These are phyloP conservation scores for Penicillium sp. DNA, from an alignment of 2,329 filamentous ascomycete genomes.

Conservation along the genomic window DNA sequence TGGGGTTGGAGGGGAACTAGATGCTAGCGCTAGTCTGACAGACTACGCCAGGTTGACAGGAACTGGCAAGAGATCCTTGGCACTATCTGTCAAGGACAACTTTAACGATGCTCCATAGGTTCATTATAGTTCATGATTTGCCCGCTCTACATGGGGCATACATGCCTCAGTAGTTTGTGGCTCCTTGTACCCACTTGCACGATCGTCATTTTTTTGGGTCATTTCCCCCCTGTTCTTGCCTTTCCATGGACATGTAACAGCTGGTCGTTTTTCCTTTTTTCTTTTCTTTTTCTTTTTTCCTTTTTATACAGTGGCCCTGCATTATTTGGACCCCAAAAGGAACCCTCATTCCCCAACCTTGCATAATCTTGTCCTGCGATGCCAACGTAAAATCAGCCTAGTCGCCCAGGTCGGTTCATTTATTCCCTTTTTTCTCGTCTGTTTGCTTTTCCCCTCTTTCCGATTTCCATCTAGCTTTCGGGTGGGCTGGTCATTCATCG, in stretches of 20 bases:
- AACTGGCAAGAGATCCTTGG: constrained; percentile 18
- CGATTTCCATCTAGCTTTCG: background rate
- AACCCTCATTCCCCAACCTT: constrained; percentile 25
- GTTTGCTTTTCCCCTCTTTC: background rate
- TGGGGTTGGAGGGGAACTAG: constrained; percentile 8
- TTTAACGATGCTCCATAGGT: constrained; percentile 18
- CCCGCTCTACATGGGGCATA: constrained; percentile 22
- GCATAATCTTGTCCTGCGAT: constrained; percentile 23
- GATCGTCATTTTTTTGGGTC: constrained; percentile 28
- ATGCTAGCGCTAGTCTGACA: constrained; percentile 16
- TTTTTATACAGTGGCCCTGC: constrained; percentile 19
- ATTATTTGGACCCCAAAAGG: constrained; percentile 17
- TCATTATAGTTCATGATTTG: constrained; percentile 16
- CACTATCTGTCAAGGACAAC: constrained; percentile 23
- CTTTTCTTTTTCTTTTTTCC: too few relatives aligned
- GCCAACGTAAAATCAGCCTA: constrained; percentile 23
- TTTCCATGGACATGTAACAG: constrained; percentile 26
- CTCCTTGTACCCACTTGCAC: constrained; percentile 20
- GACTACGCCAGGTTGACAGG: constrained; percentile 18
- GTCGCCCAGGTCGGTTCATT: constrained; percentile 20
- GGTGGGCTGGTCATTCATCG: background rate
- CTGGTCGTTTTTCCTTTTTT: constrained; percentile 6
- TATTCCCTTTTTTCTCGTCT: background rate
- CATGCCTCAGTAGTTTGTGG: constrained; percentile 26
- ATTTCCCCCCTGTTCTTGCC: constrained; percentile 25